Base-by-base conservation (phyloP, 2,329 filamentous ascomycete genomes). In the Incumbomyces delicatus region DNA sequence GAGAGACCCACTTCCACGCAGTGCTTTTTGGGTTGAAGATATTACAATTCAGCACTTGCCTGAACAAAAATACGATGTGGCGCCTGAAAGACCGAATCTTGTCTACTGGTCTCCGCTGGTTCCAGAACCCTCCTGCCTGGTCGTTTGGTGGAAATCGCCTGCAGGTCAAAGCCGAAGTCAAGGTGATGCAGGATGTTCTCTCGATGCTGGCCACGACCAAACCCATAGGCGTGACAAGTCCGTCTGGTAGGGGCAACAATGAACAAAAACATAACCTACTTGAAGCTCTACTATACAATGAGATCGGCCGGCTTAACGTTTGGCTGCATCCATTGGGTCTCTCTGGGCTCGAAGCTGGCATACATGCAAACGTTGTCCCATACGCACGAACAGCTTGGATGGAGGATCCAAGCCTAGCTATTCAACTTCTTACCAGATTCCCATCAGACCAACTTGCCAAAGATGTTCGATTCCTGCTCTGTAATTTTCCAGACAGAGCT, bases 121-220 rank as follows among this genome's bases (percentile, higher is more conserved):
- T 98, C 65, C 78, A 75, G 33, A 78, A 81, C 54, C 72, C 86
- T 5, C 87, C 89, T 12, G 79, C 72, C 55, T 98, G 92, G 90
- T 94, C 92, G 0, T 96, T 92, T 65, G 92, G 92, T 47, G 92
- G 90, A 58, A 98, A 95, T 61, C 78, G 86, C 41, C 69, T 98
- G 13, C 92, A 98, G 62, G 73, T 96, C 43, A 96, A 94, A 69
- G 90, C 94, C 0, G 92, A 99, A 66, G 79, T 87, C 30, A 83
- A 84, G 54, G 71, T 95, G 14, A 75, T 96, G 33, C 75, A 76
- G 6, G 88, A 95, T 61, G 81, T 95, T 31, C 71, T 82, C 41
- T 63, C 67, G 10, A 77, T 81, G 12, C 67, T 98, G 51, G 79
- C 80, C 52, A 73, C 69, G 2, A 75, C 88, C 10, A 71, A 77